Evolutionary conservation across 2,329 filamentous ascomycete genomes (phyloP), one percentile per base, ranked within the genome.

Genomic region (Macrophomina phaseolina): DNA sequence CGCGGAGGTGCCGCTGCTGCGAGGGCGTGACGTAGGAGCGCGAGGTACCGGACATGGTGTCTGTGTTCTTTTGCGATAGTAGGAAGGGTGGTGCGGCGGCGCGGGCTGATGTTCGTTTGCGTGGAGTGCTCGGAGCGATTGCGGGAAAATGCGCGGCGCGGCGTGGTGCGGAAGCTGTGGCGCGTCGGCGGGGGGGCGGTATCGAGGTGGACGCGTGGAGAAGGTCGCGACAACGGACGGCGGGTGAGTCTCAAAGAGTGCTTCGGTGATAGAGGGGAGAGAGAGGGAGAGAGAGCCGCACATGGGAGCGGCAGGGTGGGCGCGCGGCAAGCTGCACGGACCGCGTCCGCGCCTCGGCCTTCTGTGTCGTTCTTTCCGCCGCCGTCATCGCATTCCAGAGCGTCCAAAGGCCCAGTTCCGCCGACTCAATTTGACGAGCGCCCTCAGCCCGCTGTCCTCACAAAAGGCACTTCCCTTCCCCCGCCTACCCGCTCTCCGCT

Each of bases 1-100:
- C 95, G 81, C 95, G 94, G 72, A 97, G 87, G 78, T 92, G 90
- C 81, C 94, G 92, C 82, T 91, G 89, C 81, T 95, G 91, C 77
- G 84, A 86, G 6, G 91, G 86, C 16, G 91, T 82, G 69, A 93
- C 90, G 78, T 60, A 66, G 6, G 63, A 65, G 42, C 53, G 52
- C 9, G 51, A 58, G 36, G 55, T 65, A 9, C n/a, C 23, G n/a
- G 51, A 30, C 2, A 36, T 81, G 68, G 60, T 28, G 6, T 38
- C 36, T 67, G 5, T 49, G 28, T 49, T 16, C 18, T 23, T 55
- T 36, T 16, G 23, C 49, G 49, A n/a, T 53, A 16, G 49, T 30
- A 14, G 14, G 38, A 28, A 36, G 40, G 51, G 51, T n/a, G 16
- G 51, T 30, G 51, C 32, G 51, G 51, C n/a, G 65, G 68, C 23